Evolutionary conservation across 2,329 filamentous ascomycete genomes (phyloP), one percentile per base, ranked within the genome.

Genomic region (Cercospora berteroae): DNA sequence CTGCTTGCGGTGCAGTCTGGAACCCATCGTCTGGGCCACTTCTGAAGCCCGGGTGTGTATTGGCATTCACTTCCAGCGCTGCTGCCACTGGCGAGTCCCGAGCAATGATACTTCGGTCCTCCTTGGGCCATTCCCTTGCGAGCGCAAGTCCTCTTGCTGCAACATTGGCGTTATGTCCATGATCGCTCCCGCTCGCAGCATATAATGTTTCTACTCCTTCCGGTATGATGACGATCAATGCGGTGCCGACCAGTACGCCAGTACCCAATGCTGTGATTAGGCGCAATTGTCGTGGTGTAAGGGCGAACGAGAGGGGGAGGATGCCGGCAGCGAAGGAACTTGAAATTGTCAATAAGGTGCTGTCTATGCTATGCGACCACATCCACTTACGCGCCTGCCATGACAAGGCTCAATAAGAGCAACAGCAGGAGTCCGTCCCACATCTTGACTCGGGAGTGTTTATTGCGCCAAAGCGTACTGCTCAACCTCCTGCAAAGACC

Each of bases 151-250:
- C 52, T 16, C 25, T 25, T 8, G 20, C 52, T 18, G 52, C 23
- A 6, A 57, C 65, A 18, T 69, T 66, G 50, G 63, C 62, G 27
- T 63, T 44, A 55, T 73, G 74, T 16, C 69, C 63, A 48, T 74
- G 66, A 10, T 69, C 66, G 55, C 61, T 66, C 8, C 69, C 72
- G 18, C 70, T 71, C 42, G 87, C 84, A 72, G 82, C 88, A 73
- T 95, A 92, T 66, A 97, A 86, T 3, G 95, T 94, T 77, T 97
- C 94, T 67, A 98, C 90, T 42, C 95, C 95, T 80, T 99, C 95
- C 0, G 95, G 95, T 75, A 99, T 97, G 76, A 99, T 98, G 33
- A 99, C 93, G 71, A 98, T 94, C 71, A 99, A 86, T 1, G 94
- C 94, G 29, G 95, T 98, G 39, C 95, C 95, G 16, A 99, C 94